Conservation (phyloP, 768 basidiomycete species). For the Lentinula guzmanii region DNA sequence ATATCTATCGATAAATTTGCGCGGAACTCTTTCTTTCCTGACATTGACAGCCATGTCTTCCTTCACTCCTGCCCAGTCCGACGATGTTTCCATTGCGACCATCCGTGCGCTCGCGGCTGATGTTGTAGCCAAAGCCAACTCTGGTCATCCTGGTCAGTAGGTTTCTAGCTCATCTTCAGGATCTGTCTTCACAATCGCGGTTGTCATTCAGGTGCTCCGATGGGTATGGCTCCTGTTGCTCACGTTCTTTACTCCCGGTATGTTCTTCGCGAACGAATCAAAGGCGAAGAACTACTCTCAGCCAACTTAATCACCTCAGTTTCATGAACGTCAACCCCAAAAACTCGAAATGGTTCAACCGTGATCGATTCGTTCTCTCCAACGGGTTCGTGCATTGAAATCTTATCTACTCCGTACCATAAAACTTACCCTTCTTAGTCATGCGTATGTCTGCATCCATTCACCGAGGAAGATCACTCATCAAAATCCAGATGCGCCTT, state of each 20-base stretch:
- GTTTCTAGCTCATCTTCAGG: constrained; percentile 1
- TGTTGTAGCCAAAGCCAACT: constrained; percentile 84
- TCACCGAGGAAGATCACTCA: background rate
- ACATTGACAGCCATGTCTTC: constrained; percentile 30
- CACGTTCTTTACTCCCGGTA: constrained; percentile 79
- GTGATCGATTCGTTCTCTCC: constrained; percentile 95
- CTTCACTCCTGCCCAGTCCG: constrained; percentile 35
- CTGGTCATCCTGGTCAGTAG: constrained; percentile 78
- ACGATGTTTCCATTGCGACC: constrained; percentile 59
- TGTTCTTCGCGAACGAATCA: background rate
- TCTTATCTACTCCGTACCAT: background rate
- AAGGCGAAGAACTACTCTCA: constrained; percentile 1
- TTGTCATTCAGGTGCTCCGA: constrained; percentile 65
- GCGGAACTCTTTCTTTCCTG: background rate
- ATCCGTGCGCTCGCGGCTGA: constrained; percentile 75
- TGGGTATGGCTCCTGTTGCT: constrained; percentile 87
- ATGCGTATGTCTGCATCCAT: constrained; percentile 51
- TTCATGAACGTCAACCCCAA: constrained; percentile 88
- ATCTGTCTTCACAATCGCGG: constrained; percentile 7
- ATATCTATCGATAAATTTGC: background rate
- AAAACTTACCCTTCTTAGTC: constrained; percentile 34
- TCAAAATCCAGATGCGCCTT: constrained; percentile 67
- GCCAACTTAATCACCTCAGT: constrained; percentile 26
- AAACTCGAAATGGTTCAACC: constrained; percentile 91
- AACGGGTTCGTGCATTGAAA: constrained; percentile 64